Percentiles rank a stretch among this genome's conserved stretches.
Evolutionary conservation across 2,329 filamentous ascomycete species (phyloP).

Genomic region (Colletotrichum acutatum): DNA sequence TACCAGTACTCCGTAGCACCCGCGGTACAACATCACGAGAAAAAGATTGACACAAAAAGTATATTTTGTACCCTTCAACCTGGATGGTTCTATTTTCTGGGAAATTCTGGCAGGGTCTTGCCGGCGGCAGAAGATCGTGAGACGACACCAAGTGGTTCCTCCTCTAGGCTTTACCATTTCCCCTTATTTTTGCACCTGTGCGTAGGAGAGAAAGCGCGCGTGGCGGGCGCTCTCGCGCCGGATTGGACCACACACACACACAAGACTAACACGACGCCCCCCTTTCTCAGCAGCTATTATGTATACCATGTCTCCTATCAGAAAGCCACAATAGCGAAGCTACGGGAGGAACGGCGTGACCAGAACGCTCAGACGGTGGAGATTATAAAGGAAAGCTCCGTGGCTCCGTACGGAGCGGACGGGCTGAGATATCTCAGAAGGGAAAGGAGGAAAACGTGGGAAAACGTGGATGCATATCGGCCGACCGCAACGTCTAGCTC

Average conservation of each 20-base stretch:
- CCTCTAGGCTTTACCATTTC: not conserved
- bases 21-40: not conserved
- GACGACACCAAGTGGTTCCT: constrained; percentile 20
- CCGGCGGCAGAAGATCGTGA: constrained; percentile 15
- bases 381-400: constrained; percentile 23
- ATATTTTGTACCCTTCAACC: not conserved
- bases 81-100: too few species aligned
- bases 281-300: not conserved
- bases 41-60: not conserved
- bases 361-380: constrained; percentile 28
- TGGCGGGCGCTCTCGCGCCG: too few species aligned
- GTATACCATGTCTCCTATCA: not conserved
- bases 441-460: not conserved
- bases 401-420: not conserved
- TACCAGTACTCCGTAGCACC: not conserved
- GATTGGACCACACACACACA: not conserved
- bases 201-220: not conserved
- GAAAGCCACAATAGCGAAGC: not conserved
- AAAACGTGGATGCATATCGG: constrained; percentile 12
- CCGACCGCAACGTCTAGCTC: not conserved
- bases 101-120: not conserved
- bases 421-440: not conserved
- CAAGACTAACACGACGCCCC: not conserved
- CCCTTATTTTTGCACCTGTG: not conserved
- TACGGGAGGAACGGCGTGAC: not conserved